These are phyloP conservation scores for Harringtonia lauricola DNA, from an alignment of 2,329 filamentous ascomycete species.

Conservation along the genomic window DNA sequence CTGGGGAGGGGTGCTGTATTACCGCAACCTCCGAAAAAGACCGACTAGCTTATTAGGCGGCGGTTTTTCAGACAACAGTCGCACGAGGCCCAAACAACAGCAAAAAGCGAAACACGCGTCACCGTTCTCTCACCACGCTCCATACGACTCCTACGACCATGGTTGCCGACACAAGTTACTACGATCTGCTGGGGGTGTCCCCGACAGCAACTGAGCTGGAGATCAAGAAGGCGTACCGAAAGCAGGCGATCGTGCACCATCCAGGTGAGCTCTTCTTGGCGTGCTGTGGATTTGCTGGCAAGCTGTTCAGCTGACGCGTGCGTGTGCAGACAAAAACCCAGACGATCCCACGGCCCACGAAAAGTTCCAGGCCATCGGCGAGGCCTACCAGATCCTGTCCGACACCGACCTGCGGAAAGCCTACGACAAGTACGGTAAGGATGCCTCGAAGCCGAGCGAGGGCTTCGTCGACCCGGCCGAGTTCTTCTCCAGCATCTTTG, in stretches of 20 bases:
- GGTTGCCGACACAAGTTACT: slow-evolving; percentile 84
- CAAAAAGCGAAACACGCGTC: background rate
- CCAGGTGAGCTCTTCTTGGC: slow-evolving; percentile 44
- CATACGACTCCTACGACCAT: slow-evolving; percentile 33
- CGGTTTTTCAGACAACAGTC: background rate
- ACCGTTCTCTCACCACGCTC: background rate
- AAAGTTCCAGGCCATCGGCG: slow-evolving; percentile 82
- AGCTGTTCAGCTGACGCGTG: background rate
- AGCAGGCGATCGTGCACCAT: slow-evolving; percentile 87
- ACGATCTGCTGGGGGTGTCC: slow-evolving; percentile 75
- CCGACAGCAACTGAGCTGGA: slow-evolving; percentile 80
- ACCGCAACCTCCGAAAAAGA: too few relatives aligned
- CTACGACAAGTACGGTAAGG: slow-evolving; percentile 97
- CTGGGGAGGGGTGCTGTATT: too few relatives aligned
- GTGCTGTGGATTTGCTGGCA: background rate
- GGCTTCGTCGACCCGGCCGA: slow-evolving; percentile 94
- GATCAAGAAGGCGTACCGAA: slow-evolving; percentile 95
- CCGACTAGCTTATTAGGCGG: background rate
- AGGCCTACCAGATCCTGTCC: slow-evolving; percentile 71
- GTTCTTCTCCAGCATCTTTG: slow-evolving; percentile 98
- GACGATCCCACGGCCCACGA: slow-evolving; percentile 88
- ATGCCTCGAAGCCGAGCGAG: slow-evolving; percentile 78
- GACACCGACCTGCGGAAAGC: slow-evolving; percentile 76
- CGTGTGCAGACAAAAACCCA: slow-evolving; percentile 77
- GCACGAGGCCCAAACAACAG: too few relatives aligned